Evolutionary conservation across 2,329 filamentous ascomycete species (phyloP), one percentile per base, ranked within the genome.

Genomic region (Cordyceps militaris): DNA sequence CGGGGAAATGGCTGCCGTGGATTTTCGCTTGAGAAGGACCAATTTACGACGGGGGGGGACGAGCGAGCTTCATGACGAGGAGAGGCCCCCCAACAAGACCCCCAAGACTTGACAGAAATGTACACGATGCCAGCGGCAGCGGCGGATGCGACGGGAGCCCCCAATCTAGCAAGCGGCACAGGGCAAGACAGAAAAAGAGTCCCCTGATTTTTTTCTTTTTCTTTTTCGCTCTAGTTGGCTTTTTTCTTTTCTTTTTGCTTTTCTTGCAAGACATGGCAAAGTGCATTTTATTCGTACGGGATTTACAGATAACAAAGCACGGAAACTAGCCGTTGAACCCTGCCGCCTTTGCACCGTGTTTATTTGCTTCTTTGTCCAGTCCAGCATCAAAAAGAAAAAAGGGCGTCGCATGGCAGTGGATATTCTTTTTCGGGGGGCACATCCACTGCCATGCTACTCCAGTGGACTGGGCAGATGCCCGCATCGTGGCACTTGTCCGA

Each of bases 61-160:
- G 30, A 6, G 30, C 30, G 30, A 6, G 30, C 30, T 6, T 11
- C 30, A 32, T 32, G 30, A 32, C 6, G 30, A 32, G 30, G 30
- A 11, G 11, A 32, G n/a, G n/a, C n/a, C n/a, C n/a, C n/a, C 34
- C 14, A 16, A 36, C n/a, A 13, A 14, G 14, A 13, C 3, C 13
- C 13, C 47, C 19, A 42, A 43, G 36, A 32, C 36, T 42, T 13
- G 8, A 28, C 14, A 23, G 11, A 36, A 32, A 34, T 23, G 47
- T n/a, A 7, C 24, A 43, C 50, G 50, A 53, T 42, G 38, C 16
- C 38, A 43, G 50, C 50, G 50, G 50, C 50, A 53, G 36, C 26
- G 21, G 50, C 50, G 50, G 50, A 32, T 53, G 47, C 47, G 47
- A 50, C 47, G 47, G 47, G 47, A 8, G 21, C 30, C 14, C 30